Conservation (phyloP, 306 rosid genomes). For the Glycine tomentella region DNA sequence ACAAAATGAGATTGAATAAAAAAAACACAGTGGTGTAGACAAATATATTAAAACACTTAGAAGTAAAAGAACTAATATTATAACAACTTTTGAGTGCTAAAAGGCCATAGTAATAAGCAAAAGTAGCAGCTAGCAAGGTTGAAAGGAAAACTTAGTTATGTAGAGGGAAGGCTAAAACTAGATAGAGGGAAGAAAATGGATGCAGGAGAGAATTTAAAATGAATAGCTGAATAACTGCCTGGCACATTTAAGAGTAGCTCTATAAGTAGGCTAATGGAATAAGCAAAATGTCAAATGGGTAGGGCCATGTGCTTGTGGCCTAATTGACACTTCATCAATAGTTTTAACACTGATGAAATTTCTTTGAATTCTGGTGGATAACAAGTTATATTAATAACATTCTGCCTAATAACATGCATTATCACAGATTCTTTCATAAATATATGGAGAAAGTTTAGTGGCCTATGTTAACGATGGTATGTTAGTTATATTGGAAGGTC, state of each 20-base stretch:
- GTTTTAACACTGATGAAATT: constrained; percentile 27
- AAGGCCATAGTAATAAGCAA: constrained; percentile 35
- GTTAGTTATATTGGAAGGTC: constrained; percentile 40
- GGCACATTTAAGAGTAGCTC: constrained; percentile 45
- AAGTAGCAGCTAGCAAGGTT: constrained; percentile 38
- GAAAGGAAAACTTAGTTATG: constrained; percentile 46
- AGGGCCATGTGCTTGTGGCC: constrained; percentile 61
- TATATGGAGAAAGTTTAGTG: constrained; percentile 23
- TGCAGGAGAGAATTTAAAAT: constrained; percentile 40
- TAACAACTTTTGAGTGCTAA: constrained; percentile 26
- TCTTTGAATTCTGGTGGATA: background rate
- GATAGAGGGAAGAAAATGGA: constrained; percentile 37
- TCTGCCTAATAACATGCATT: constrained; percentile 29
- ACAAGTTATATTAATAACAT: background rate
- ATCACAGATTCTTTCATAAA: background rate
- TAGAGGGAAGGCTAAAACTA: constrained; percentile 38
- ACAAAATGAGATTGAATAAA: constrained; percentile 48
- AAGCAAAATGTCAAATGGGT: constrained; percentile 57
- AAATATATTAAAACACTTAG: constrained; percentile 27
- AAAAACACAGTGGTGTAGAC: constrained; percentile 51
- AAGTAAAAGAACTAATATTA: constrained; percentile 22
- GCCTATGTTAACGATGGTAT: constrained; percentile 17
- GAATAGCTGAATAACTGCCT: constrained; percentile 45
- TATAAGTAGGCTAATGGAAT: constrained; percentile 62
- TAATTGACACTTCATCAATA: constrained; percentile 51